Conservation (phyloP, 2,329 filamentous ascomycete genomes). For the Cercospora sojina region DNA sequence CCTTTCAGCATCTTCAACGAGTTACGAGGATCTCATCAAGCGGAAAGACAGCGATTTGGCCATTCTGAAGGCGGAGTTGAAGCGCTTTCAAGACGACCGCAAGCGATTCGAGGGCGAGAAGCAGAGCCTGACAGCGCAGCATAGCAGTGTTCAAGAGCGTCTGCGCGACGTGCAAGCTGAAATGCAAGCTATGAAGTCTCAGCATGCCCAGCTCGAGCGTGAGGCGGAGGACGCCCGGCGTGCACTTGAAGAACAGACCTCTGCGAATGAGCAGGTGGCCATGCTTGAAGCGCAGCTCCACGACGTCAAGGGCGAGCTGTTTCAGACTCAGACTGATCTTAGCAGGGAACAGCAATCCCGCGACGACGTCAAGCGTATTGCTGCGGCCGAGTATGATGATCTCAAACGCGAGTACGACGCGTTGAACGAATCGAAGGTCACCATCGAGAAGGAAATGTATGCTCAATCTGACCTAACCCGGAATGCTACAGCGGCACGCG, state of each 20-base stretch:
- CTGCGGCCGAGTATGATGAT: constrained; percentile 80
- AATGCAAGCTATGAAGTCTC: constrained; percentile 78
- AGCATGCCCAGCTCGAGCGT: constrained; percentile 79
- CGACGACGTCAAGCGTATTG: constrained; percentile 86
- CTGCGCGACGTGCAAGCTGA: constrained; percentile 86
- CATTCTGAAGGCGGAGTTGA: constrained; percentile 79
- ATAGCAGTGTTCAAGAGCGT: constrained; percentile 72
- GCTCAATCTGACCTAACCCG: constrained; percentile 89
- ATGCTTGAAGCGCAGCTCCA: constrained; percentile 84
- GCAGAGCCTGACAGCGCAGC: constrained; percentile 67
- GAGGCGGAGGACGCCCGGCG: constrained; percentile 86
- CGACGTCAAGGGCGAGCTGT: constrained; percentile 81
- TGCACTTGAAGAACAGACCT: constrained; percentile 81
- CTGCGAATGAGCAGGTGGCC: constrained; percentile 84
- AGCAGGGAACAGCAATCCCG: constrained; percentile 89
- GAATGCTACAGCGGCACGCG: constrained; percentile 76
- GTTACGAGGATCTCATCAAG: constrained; percentile 90
- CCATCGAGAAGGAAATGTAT: constrained; percentile 96
- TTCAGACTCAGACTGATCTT: constrained; percentile 80
- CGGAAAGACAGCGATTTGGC: constrained; percentile 92
- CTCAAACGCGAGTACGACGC: constrained; percentile 82
- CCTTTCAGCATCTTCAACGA: constrained; percentile 85
- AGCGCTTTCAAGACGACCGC: constrained; percentile 77
- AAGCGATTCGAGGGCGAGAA: constrained; percentile 77
- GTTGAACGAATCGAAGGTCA: constrained; percentile 92